Evolutionary conservation across 2,329 filamentous ascomycete genomes (phyloP).

Genomic region (Colletotrichum siamense): DNA sequence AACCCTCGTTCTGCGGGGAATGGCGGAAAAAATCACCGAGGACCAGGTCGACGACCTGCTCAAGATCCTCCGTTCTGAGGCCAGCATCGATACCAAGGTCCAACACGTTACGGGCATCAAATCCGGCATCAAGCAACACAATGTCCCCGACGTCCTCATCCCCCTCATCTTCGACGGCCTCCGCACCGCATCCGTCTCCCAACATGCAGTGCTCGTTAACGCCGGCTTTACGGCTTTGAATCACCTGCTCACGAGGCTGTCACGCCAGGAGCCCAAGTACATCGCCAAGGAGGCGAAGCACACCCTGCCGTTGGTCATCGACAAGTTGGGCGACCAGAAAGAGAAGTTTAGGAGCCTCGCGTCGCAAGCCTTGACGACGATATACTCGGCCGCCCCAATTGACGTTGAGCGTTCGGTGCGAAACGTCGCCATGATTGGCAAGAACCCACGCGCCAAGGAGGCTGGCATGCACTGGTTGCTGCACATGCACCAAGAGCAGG

Average conservation of each 20-base stretch:
- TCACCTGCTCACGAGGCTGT: conserved; percentile 85
- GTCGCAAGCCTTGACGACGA: conserved; percentile 75
- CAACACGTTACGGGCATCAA: conserved; percentile 77
- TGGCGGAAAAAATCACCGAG: conserved; percentile 65
- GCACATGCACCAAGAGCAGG: conserved; percentile 82
- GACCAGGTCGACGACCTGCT: conserved; percentile 62
- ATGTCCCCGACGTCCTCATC: conserved; percentile 79
- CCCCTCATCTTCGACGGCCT: conserved; percentile 82
- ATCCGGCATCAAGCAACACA: conserved; percentile 89
- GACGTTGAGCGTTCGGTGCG: conserved; percentile 85
- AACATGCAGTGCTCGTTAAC: conserved; percentile 78
- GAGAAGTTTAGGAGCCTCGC: conserved; percentile 83
- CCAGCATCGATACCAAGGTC: conserved; percentile 73
- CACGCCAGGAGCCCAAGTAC: conserved; percentile 81
- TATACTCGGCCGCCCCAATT: conserved; percentile 71
- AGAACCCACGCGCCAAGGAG: conserved; percentile 86
- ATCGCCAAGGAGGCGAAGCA: conserved; percentile 73
- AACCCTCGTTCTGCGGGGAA: conserved; percentile 28
- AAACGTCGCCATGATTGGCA: conserved; percentile 78
- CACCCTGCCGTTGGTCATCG: conserved; percentile 77
- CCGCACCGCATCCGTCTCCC: conserved; percentile 75
- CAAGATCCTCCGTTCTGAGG: conserved; percentile 63
- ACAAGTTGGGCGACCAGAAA: conserved; percentile 86
- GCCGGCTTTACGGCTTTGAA: conserved; percentile 88
- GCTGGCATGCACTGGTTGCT: conserved; percentile 84